These are phyloP conservation scores for Arachis monticola DNA, from an alignment of 331 rosid species.

Conservation along the genomic window DNA sequence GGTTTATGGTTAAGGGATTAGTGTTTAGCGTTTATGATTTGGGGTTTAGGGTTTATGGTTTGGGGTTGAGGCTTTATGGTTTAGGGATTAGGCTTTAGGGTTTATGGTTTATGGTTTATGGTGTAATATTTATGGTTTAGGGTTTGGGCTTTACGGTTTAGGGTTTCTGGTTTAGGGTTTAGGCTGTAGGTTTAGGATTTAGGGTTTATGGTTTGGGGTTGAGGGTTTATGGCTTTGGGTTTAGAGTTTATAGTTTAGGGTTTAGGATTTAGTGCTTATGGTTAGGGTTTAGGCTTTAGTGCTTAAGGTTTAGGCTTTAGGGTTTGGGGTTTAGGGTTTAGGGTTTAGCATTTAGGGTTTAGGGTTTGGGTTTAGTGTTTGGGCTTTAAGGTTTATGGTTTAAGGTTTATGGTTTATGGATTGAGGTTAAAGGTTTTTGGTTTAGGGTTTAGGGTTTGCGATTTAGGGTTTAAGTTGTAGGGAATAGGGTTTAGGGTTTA, in stretches of 20 bases:
- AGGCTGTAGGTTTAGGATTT: not conserved
- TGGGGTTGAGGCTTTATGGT: not conserved
- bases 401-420: too few species aligned
- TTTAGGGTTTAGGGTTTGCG: not conserved
- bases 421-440: too few species aligned
- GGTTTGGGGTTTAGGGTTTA: not conserved
- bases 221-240: not conserved
- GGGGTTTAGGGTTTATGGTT: not conserved
- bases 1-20: not conserved
- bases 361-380: conserved; percentile 7
- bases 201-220: not conserved
- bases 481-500: too few species aligned
- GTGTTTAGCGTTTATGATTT: not conserved
- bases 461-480: too few species aligned
- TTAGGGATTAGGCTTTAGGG: not conserved
- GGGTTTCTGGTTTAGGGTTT: conserved; percentile 4
- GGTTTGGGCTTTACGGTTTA: not conserved
- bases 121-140: not conserved
- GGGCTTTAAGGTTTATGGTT: not conserved
- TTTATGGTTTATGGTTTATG: not conserved
- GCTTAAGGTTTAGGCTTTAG: not conserved
- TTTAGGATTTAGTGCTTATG: not conserved
- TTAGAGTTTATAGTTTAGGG: conserved; percentile 4
- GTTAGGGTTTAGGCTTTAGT: not conserved
- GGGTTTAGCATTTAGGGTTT: conserved; percentile 15